Evolutionary conservation across 495 filamentous ascomycete species (phyloP), one percentile per base, ranked within the genome.

Genomic region (Chaetomium tenue): DNA sequence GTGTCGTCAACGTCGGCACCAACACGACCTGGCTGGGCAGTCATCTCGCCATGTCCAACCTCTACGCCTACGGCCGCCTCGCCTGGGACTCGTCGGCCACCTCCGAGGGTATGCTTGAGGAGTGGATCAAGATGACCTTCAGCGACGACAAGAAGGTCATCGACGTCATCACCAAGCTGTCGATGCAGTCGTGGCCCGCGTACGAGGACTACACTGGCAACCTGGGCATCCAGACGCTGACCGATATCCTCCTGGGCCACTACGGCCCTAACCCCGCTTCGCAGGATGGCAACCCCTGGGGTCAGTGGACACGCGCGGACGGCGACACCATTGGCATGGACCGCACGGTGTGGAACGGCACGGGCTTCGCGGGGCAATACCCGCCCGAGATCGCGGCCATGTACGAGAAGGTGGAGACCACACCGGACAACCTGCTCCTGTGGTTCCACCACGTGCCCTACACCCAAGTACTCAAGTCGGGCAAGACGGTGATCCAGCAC

Each of bases 401-500:
- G 71, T 90, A 79, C 64, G 88, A 91, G 56, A 77, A 81, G 48
- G 76, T 86, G 46, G 80, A 83, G 6, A 86, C 83, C 0, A 90
- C 88, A 2, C 88, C 88, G 0, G 88, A 91, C 61, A 76, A 91
- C 50, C 77, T 91, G 7, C 70, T 90, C 0, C 75, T 91, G 7
- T 91, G 88, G 88, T 91, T 91, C 76, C 88, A 91, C 70, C 88
- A 91, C 70, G 87, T 91, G 0, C 78, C 80, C 22, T 91, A 88
- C 66, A 90, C 86, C 0, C 83, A 89, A 47, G 74, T 70, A 20
- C 82, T 91, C 16, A 77, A 88, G 48, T 86, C 79, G 7, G 86
- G 87, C 9, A 84, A 88, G 72, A 88, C 87, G 0, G 87, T 91
- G 2, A 90, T 91, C 57, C 88, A 91, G 72, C 86, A 91, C 71